These are phyloP conservation scores for Fusarium praegraminearum DNA, from an alignment of 2,329 filamentous ascomycete genomes.

Conservation along the genomic window DNA sequence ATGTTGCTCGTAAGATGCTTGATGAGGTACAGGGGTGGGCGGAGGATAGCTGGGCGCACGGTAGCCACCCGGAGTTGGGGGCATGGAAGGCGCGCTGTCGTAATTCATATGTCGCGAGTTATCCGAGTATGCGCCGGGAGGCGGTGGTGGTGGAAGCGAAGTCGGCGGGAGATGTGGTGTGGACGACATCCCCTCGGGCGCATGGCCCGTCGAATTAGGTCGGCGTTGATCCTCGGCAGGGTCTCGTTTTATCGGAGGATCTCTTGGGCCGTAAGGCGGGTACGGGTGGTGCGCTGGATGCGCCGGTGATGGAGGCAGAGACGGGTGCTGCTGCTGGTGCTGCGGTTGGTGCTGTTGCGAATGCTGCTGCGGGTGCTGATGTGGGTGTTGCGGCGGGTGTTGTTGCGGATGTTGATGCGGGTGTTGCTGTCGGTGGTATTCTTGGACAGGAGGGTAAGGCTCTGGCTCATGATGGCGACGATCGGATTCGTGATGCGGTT, in stretches of 20 bases:
- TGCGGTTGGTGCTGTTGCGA: conserved; percentile 50
- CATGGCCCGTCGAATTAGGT: conserved; percentile 65
- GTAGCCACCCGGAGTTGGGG: conserved; percentile 59
- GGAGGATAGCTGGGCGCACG: conserved; percentile 57
- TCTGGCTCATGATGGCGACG: conserved; percentile 70
- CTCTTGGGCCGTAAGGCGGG: conserved; percentile 60
- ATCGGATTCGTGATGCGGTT: conserved; percentile 59
- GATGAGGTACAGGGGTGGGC: conserved; percentile 56
- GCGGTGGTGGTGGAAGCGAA: conserved; percentile 50
- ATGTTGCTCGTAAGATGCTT: conserved; percentile 55
- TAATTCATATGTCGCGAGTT: conserved; percentile 66
- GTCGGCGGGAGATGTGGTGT: conserved; percentile 50
- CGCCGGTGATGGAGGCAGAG: conserved; percentile 57
- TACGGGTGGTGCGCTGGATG: conserved; percentile 56
- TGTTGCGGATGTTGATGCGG: conserved; percentile 39
- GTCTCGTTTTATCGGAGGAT: conserved; percentile 69
- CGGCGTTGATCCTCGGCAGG: conserved; percentile 64
- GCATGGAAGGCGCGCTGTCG: conserved; percentile 61
- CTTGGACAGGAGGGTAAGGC: conserved; percentile 66
- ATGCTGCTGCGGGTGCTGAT: conserved; percentile 38
- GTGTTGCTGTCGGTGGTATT: conserved; percentile 57
- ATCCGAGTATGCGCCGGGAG: conserved; percentile 56
- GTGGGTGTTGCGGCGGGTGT: conserved; percentile 49
- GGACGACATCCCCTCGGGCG: conserved; percentile 52
- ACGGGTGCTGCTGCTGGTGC: conserved; percentile 37